Conservation (phyloP, 75 land plant genomes). For the Ceratopteris richardii region DNA sequence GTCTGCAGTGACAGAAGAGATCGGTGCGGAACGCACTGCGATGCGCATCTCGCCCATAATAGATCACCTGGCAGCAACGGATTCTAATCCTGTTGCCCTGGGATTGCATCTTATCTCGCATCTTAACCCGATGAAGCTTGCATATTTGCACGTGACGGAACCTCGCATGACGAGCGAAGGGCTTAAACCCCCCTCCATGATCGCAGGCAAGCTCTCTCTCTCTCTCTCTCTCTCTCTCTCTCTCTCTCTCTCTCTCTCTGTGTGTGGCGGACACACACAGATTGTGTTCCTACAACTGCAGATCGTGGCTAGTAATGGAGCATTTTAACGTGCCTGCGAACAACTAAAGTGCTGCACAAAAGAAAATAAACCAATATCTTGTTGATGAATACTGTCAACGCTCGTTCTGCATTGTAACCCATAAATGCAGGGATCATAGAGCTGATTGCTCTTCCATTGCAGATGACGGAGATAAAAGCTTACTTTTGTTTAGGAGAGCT, state of each 20-base stretch:
- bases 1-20: slow-evolving; percentile 8
- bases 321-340: too few relatives aligned
- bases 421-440: too few relatives aligned
- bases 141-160: not conserved
- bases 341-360: too few relatives aligned
- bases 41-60: slow-evolving; percentile 18
- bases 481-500: not conserved
- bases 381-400: too few relatives aligned
- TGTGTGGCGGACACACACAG: not conserved
- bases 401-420: too few relatives aligned
- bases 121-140: not conserved
- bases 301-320: too few relatives aligned
- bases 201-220: too few relatives aligned
- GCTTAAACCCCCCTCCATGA: not conserved
- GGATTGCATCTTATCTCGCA: slow-evolving; percentile 6
- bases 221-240: too few relatives aligned
- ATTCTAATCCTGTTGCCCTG: slow-evolving; percentile 13
- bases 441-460: too few relatives aligned
- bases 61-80: slow-evolving; percentile 17
- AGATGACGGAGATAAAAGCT: not conserved
- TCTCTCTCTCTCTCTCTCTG: too few relatives aligned
- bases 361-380: too few relatives aligned
- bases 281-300: too few relatives aligned
- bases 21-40: slow-evolving; percentile 11
- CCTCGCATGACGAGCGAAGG: slow-evolving; percentile 12